Evolutionary conservation across 352 stramenopile species (phyloP).

Genomic region (Phytophthora hibernalis): DNA sequence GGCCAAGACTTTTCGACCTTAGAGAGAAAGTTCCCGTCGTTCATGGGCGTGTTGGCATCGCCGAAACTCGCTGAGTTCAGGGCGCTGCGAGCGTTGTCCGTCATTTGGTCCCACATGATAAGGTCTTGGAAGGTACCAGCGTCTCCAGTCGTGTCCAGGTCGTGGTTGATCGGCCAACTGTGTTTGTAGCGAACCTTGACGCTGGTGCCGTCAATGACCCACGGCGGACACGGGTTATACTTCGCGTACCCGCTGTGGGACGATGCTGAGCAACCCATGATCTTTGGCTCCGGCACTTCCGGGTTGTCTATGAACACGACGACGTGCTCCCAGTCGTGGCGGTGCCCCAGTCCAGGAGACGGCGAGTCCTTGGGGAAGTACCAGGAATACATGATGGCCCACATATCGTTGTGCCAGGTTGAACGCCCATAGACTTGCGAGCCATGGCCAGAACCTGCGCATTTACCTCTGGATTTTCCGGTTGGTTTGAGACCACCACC

Average conservation of each 20-base stretch:
- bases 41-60: slow-evolving; percentile 31
- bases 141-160: slow-evolving; percentile 22
- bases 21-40: slow-evolving; percentile 27
- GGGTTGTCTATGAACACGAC: slow-evolving; percentile 52
- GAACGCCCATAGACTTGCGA: slow-evolving; percentile 42
- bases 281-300: slow-evolving; percentile 21
- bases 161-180: slow-evolving; percentile 34
- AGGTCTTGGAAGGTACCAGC: slow-evolving; percentile 26
- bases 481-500: slow-evolving; percentile 20
- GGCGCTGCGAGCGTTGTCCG: slow-evolving; percentile 22
- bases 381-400: slow-evolving; percentile 47
- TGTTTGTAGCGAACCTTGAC: slow-evolving; percentile 38
- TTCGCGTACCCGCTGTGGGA: slow-evolving; percentile 37
- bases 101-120: slow-evolving; percentile 37
- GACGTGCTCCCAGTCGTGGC: slow-evolving; percentile 53
- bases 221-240: slow-evolving; percentile 20
- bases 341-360: slow-evolving; percentile 38
- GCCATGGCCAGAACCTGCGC: slow-evolving; percentile 32
- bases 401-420: slow-evolving; percentile 28
- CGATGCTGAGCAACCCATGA: slow-evolving; percentile 28
- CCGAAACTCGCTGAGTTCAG: slow-evolving; percentile 36
- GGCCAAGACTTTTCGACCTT: slow-evolving; percentile 26
- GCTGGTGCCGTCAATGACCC: slow-evolving; percentile 22
- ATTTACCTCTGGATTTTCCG: slow-evolving; percentile 17
- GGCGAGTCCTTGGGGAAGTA: slow-evolving; percentile 58